Conservation (phyloP, 2,329 filamentous ascomycete species). For the Saccharata proteae region DNA sequence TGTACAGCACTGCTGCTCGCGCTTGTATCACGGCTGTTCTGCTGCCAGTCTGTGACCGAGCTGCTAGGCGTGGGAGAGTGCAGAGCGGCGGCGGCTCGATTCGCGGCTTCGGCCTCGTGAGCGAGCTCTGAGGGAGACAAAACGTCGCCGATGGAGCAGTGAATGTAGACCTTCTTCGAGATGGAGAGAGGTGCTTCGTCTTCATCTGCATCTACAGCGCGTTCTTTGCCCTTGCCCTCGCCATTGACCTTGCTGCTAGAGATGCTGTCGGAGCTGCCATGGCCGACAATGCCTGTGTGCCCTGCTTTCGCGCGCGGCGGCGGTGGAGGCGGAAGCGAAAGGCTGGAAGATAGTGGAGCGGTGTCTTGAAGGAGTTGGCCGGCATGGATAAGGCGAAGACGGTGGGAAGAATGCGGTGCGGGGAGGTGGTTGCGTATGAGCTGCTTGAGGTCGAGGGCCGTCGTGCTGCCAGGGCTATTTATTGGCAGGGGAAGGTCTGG, state of each 20-base stretch:
- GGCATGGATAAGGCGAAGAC: constrained; percentile 79
- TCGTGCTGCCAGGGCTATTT: constrained; percentile 52
- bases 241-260: constrained; percentile 11
- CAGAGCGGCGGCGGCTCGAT: constrained; percentile 27
- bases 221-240: constrained; percentile 56
- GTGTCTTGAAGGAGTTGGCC: constrained; percentile 75
- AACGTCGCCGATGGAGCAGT: constrained; percentile 78
- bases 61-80: constrained; percentile 12
- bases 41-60: constrained; percentile 8
- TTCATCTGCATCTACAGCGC: constrained; percentile 36
- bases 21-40: not conserved
- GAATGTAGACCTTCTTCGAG: constrained; percentile 63
- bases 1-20: constrained; percentile 1
- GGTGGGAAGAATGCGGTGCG: constrained; percentile 47
- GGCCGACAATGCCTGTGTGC: constrained; percentile 13
- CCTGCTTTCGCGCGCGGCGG: constrained; percentile 28
- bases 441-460: constrained; percentile 68
- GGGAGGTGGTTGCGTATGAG: constrained; percentile 64
- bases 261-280: constrained; percentile 14
- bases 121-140: constrained; percentile 58
- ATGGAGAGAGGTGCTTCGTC: constrained; percentile 13
- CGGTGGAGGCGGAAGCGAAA: constrained; percentile 51
- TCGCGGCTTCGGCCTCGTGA: constrained; percentile 44
- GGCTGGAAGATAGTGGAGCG: constrained; percentile 52
- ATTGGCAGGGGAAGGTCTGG: constrained; percentile 76